Percentiles rank a stretch among this genome's conserved stretches.
These are phyloP conservation scores for Talaromyces sp. DNA, from an alignment of 2,329 filamentous ascomycete species.

Conservation along the genomic window DNA sequence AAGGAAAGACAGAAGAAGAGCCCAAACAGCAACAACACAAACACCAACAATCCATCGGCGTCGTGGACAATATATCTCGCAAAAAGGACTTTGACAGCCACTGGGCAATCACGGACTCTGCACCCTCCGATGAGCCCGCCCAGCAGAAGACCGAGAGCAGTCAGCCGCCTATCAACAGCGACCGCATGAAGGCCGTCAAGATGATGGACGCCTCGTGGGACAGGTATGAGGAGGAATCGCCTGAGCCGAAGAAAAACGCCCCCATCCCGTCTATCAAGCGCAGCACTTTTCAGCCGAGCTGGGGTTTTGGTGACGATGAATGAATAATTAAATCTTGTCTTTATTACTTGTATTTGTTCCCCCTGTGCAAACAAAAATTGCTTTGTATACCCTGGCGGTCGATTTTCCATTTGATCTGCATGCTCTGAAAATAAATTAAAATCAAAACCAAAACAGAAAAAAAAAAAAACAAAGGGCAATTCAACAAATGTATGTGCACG, in stretches of 20 bases:
- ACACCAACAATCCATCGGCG: slow-evolving; percentile 31
- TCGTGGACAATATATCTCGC: slow-evolving; percentile 68
- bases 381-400: not conserved
- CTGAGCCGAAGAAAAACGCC: slow-evolving; percentile 25
- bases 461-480: not conserved
- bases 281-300: slow-evolving; percentile 33
- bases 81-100: slow-evolving; percentile 73
- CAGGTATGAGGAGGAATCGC: slow-evolving; percentile 36
- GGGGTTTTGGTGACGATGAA: slow-evolving; percentile 40
- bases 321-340: not conserved
- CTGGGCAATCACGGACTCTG: slow-evolving; percentile 66
- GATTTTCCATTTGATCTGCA: not conserved
- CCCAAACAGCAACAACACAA: slow-evolving; percentile 41
- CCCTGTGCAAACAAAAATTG: not conserved
- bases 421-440: not conserved
- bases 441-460: not conserved
- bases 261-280: slow-evolving; percentile 18
- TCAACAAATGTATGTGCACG: not conserved
- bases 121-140: slow-evolving; percentile 23
- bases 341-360: not conserved
- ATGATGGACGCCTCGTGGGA: slow-evolving; percentile 64
- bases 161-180: slow-evolving; percentile 44
- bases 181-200: slow-evolving; percentile 65
- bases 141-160: slow-evolving; percentile 34
- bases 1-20: slow-evolving; percentile 5